Base-by-base conservation (phyloP, 2,329 filamentous ascomycete species). In the Leptoxyphium fumago region DNA sequence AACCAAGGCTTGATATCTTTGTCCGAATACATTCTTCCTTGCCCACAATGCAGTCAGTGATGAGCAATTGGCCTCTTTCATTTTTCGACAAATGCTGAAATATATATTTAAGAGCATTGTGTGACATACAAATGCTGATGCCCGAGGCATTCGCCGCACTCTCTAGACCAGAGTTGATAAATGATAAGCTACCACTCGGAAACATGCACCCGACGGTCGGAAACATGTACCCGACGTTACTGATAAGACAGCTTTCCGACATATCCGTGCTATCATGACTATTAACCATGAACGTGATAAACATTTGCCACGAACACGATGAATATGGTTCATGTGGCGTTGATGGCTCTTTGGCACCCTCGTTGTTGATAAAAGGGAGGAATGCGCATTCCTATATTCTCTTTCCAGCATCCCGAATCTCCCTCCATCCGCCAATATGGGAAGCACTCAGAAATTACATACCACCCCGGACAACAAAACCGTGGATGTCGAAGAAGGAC, bases 1-100 rank as follows among this genome's bases (percentile, higher is more conserved):
- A 46, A 43, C 59, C 59, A 61, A 0, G 59, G 58, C 32, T 54
- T 56, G 42, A 45, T 51, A 41, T 34, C 46, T 44, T 52, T 17
- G 21, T 42, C 18, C n/a, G 30, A 5, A 5, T n/a, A 11, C 43
- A 45, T 45, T 45, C 21, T 26, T 26, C 21, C 21, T 26, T 26
- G 21, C 7, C 21, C 21, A 26, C 21, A 26, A 26, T 26, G 21
- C 21, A 26, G 4, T 26, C 17, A 18, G 17, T 5, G 17, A 40
- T 40, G 13, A 40, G 38, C 38, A 40, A 15, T 26, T 26, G 21
- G 7, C 7, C 21, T 7, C 21, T 26, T 26, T 3, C 21, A 11
- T 9, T 41, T n/a, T 26, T 21, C 2, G 18, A 21, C 7, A 18
- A 11, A 21, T 41, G 7, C 13, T 41, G n/a, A 30, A n/a, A 13